phyloP scores from a whole-genome alignment of 176 grass and related monocot genomes.

The Secale cereale region DNA sequence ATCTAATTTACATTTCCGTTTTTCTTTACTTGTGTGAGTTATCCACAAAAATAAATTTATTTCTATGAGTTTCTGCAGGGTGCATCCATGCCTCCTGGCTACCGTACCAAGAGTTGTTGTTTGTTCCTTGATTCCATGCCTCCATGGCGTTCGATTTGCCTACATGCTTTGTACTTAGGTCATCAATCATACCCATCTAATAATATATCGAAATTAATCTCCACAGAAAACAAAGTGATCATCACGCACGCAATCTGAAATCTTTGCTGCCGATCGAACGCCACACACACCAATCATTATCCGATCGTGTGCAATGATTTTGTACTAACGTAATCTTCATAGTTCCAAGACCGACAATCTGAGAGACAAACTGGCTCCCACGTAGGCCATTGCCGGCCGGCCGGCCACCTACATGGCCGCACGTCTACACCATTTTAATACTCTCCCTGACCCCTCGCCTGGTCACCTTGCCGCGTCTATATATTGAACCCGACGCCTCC shows the following conservation, averaged over 20 bases:
- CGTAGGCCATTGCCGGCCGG: slow-evolving; percentile 23
- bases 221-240: not conserved
- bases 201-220: no score
- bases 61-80: not conserved
- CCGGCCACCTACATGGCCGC: slow-evolving; percentile 31
- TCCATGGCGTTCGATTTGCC: no score
- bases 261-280: not conserved
- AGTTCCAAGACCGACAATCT: not conserved
- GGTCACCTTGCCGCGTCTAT: not conserved
- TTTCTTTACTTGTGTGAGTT: no score
- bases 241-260: not conserved
- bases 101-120: not conserved
- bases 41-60: no score
- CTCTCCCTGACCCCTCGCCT: not conserved
- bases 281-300: not conserved
- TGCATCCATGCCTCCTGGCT: not conserved
- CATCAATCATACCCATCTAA: no score
- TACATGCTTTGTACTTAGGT: no score
- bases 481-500: slow-evolving; percentile 19
- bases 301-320: not conserved
- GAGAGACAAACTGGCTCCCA: slow-evolving; percentile 31
- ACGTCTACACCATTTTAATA: slow-evolving; percentile 27
- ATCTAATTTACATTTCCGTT: no score
- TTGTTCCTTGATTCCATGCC: not conserved
- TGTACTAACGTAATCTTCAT: not conserved